A percentile compares a stretch with the other conserved stretches of the same genome.
These are phyloP conservation scores for Suillus lakei DNA, from an alignment of 768 basidiomycete species.

Conservation along the genomic window DNA sequence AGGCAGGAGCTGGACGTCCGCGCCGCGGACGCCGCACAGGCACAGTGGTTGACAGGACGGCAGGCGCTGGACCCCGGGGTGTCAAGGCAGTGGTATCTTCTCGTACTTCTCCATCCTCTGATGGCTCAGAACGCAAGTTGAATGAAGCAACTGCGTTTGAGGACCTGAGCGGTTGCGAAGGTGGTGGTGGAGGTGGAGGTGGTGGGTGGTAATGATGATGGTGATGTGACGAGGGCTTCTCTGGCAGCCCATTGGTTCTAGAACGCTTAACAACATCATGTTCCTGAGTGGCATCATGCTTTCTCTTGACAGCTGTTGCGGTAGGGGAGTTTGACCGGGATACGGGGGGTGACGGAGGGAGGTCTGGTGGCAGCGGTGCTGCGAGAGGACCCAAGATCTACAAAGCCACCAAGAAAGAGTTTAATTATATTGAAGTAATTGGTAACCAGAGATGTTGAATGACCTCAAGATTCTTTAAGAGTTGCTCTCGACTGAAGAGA, in stretches of 20 bases:
- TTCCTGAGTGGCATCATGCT: slow-evolving; percentile 34
- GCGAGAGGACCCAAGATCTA: slow-evolving; percentile 48
- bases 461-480: slow-evolving; percentile 48
- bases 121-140: slow-evolving; percentile 43
- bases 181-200: slow-evolving; percentile 28
- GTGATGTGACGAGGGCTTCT: slow-evolving; percentile 32
- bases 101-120: slow-evolving; percentile 52
- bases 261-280: slow-evolving; percentile 34
- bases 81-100: slow-evolving; percentile 39
- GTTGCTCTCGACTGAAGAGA: slow-evolving; percentile 39
- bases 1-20: slow-evolving; percentile 50
- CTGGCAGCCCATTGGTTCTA: slow-evolving; percentile 30
- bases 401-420: slow-evolving; percentile 4
- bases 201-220: slow-evolving; percentile 33
- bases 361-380: slow-evolving; percentile 46
- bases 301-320: slow-evolving; percentile 42
- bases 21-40: slow-evolving; percentile 73
- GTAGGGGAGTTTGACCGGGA: slow-evolving; percentile 49
- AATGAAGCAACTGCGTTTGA: slow-evolving; percentile 27
- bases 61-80: slow-evolving; percentile 30
- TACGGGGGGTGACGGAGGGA: slow-evolving; percentile 51
- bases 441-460: slow-evolving; percentile 3
- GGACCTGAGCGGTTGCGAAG: slow-evolving; percentile 22
- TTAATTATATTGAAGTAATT: slow-evolving; percentile 6
- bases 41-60: slow-evolving; percentile 42